These are phyloP conservation scores for Solanum tarijense DNA, from an alignment of 257 asterid genomes.

Conservation along the genomic window DNA sequence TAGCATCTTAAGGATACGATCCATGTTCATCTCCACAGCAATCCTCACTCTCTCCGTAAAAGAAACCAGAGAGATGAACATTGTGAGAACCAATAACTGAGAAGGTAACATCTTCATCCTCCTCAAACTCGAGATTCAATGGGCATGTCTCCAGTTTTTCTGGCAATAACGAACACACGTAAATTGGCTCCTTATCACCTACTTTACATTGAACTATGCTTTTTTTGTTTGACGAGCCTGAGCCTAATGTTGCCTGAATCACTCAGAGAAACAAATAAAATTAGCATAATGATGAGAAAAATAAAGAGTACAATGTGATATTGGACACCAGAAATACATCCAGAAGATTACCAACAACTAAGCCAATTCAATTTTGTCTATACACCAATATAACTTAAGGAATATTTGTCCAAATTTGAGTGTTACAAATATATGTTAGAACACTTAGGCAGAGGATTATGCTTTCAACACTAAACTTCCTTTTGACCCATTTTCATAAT, in stretches of 20 bases:
- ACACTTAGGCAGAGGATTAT: background rate
- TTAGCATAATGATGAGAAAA: background rate
- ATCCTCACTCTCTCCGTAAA: constrained; percentile 42
- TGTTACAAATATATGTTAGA: background rate
- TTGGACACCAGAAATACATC: background rate
- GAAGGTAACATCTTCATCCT: constrained; percentile 69
- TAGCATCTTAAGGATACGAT: constrained; percentile 48
- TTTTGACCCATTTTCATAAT: background rate
- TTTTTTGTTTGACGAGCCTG: constrained; percentile 47
- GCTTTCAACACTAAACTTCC: background rate
- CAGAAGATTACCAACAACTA: background rate
- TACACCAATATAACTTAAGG: background rate
- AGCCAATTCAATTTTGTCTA: background rate
- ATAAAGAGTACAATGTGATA: background rate
- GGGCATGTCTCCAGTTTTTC: constrained; percentile 63
- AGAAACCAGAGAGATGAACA: constrained; percentile 94
- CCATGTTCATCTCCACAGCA: constrained; percentile 23
- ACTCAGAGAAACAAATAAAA: background rate
- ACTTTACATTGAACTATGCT: constrained; percentile 71
- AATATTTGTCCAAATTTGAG: background rate
- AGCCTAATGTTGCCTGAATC: constrained; percentile 70
- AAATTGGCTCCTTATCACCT: constrained; percentile 67
- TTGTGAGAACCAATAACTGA: constrained; percentile 56
- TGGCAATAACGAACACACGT: constrained; percentile 65
- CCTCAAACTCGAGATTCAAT: constrained; percentile 79